Evolutionary conservation across 495 filamentous ascomycete species (phyloP), one percentile per base, ranked within the genome.

Genomic region (Xylaria sp.): DNA sequence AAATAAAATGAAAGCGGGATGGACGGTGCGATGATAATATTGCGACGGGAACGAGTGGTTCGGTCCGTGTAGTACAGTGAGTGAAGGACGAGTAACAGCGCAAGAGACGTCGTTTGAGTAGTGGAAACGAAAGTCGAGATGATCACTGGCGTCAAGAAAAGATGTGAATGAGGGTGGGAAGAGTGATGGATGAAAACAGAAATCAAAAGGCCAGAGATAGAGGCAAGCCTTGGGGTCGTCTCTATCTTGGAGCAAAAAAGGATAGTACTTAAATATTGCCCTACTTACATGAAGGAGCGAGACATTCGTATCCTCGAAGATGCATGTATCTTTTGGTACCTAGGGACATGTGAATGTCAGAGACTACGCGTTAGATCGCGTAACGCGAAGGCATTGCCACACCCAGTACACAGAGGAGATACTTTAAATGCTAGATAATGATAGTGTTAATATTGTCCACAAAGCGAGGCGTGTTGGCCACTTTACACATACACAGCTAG

Each of bases 341-440:
- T 48, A 48, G 50, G 12, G 24, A 55, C 48, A 67, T 41, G 50
- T 52, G 24, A 33, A 5, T 57, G 48, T 52, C 64, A 21, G 37
- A 72, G n/a, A 73, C 46, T 50, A 67, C 63, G 66, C 43, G 70
- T 70, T 11, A 33, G 21, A 62, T 74, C 44, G 67, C 67, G 67
- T 69, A 69, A 69, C 67, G 15, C 41, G 21, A 46, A 61, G 26
- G 53, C 61, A 69, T 24, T 48, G 15, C 55, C 52, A 31, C 67
- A 61, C 43, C 12, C 3, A 31, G 31, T 48, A 41, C 44, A 40
- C 40, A 24, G 33, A 55, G 29, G 31, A 43, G 33, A 24, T 55
- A 41, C 48, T 6, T 11, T 3, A 19, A 35, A 43, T 17, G n/a
- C 6, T 5, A 31, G n/a, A 24, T 0, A 2, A 62, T 12, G 15